phyloP scores from a whole-genome alignment of 2,329 filamentous ascomycete species.

The Colletotrichum nymphaeae region DNA sequence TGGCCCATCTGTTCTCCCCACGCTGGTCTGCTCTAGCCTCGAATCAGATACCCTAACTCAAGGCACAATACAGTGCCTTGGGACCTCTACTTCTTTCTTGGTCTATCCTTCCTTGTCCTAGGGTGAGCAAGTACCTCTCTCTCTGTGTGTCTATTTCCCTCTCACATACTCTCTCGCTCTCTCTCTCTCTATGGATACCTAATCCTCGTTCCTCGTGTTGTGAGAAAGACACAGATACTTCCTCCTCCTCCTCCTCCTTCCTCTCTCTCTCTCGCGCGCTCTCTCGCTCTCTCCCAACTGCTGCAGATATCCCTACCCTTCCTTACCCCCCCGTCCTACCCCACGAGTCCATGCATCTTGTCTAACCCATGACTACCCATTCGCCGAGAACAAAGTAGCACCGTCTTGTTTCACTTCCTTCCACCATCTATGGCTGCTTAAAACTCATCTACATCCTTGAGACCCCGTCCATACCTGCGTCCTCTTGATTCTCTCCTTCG shows the following conservation, averaged over 20 bases:
- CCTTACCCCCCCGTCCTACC: conserved; percentile 28
- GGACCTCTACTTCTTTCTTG: neutral
- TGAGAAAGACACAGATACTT: conserved; percentile 6
- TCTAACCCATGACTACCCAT: conserved; percentile 36
- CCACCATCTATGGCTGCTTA: conserved; percentile 30
- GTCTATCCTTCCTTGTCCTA: neutral
- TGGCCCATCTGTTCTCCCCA: conserved; percentile 6
- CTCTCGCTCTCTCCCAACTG: conserved; percentile 7
- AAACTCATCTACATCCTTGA: conserved; percentile 28
- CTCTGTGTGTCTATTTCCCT: no score
- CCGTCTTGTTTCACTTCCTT: conserved; percentile 49
- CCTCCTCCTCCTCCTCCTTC: neutral
- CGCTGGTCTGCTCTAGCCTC: conserved; percentile 7
- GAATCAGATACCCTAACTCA: conserved; percentile 11
- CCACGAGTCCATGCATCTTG: conserved; percentile 35
- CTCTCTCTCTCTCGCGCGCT: no score
- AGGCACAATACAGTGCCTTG: conserved; percentile 4
- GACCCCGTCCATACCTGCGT: neutral
- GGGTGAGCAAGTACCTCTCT: conserved; percentile 4
- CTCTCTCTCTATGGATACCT: neutral
- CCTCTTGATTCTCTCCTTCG: conserved; percentile 11
- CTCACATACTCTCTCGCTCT: no score
- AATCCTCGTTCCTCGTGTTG: conserved; percentile 3
- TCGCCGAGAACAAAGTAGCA: conserved; percentile 44
- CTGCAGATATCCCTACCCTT: conserved; percentile 31